These are phyloP conservation scores for Fusarium nurragi DNA, from an alignment of 2,329 filamentous ascomycete genomes.

Conservation along the genomic window DNA sequence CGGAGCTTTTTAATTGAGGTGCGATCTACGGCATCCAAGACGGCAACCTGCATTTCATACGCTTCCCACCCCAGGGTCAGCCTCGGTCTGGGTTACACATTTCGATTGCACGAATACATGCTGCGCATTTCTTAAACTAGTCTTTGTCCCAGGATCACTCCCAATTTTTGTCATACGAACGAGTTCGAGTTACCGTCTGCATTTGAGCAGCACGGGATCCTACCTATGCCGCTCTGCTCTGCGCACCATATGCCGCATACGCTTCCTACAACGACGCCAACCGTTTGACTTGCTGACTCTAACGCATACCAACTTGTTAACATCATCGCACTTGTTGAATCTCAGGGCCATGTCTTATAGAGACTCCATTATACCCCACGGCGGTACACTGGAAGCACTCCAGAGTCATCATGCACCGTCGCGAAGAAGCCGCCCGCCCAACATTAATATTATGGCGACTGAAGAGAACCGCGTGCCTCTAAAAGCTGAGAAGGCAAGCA, in stretches of 20 bases:
- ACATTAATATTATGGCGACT: constrained; percentile 38
- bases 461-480: constrained; percentile 54
- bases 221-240: constrained; percentile 31
- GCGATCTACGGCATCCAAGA: constrained; percentile 25
- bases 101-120: constrained; percentile 19
- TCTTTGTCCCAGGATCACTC: constrained; percentile 11
- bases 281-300: constrained; percentile 17
- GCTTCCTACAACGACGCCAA: constrained; percentile 19
- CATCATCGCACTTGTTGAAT: not conserved
- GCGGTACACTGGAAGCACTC: constrained; percentile 38
- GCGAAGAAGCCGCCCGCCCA: constrained; percentile 41
- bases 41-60: constrained; percentile 37
- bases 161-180: constrained; percentile 15
- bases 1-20: constrained; percentile 27
- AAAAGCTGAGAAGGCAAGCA: constrained; percentile 54
- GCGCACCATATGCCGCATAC: constrained; percentile 16
- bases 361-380: constrained; percentile 43
- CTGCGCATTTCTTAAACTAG: constrained; percentile 25
- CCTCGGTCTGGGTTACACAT: constrained; percentile 24
- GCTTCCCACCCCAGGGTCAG: constrained; percentile 9
- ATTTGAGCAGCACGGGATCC: constrained; percentile 10
- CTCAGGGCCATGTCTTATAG: constrained; percentile 34
- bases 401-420: constrained; percentile 37
- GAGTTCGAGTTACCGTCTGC: constrained; percentile 14
- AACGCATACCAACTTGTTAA: constrained; percentile 4